Base-by-base conservation (phyloP, 768 basidiomycete genomes). In the Amanita rubescens region DNA sequence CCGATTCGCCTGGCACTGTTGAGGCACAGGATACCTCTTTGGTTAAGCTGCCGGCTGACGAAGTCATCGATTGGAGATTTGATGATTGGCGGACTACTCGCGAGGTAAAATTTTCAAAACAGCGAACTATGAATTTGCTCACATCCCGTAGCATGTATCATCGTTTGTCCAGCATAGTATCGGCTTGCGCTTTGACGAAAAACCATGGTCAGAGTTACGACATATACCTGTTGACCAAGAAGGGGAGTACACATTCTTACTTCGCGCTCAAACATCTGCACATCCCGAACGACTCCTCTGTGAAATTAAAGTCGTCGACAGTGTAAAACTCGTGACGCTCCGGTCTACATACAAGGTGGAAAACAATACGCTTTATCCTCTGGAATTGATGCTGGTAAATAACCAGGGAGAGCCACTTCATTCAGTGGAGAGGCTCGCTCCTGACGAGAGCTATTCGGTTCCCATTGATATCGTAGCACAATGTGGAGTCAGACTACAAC, bases 61-160 rank as follows among this genome's bases (percentile, higher is more conserved):
- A 90, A 61, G 82, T 76, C 7, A 73, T 90, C 3, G 94, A 97
- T 53, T 98, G 96, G 96, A 78, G 96, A 52, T 97, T 98, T 62
- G 94, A 97, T 64, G 94, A 98, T 62, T 93, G 92, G 87, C 87
- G 86, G 65, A 87, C 85, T 3, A 85, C 90, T 74, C 83, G 96
- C 64, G 96, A 99, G 74, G 94, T 92, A 63, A 56, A 75, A 58
- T 7, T 43, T 42, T 33, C 11, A 20, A 4, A 9, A 1, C 49
- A n/a, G n/a, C 44, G 19, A 24, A 12, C 42, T 47, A 51, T 35
- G 35, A 20, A 42, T 42, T 32, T 58, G 51, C 41, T 49, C 15
- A 42, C 55, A 12, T 54, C 19, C 54, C 10, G 20, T 56, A 85
- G 82, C 81, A 85, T 58, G 77, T 85, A 41, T 77, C 82, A 10